Evolutionary conservation across 441 rosid species (phyloP).

Genomic region (Manihot esculenta): DNA sequence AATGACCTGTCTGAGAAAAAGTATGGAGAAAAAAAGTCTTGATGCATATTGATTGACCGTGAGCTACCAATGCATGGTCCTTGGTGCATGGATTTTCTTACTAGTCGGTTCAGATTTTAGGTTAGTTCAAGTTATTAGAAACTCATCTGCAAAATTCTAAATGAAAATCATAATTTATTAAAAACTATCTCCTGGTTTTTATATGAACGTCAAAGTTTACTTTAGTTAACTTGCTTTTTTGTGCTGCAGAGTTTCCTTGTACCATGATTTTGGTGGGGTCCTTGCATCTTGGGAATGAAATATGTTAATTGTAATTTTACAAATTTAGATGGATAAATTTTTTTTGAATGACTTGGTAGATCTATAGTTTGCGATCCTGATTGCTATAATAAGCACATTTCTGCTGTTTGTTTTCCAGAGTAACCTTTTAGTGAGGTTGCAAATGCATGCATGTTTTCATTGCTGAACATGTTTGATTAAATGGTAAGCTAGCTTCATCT

Average conservation of each 20-base stretch:
- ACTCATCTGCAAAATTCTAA: background rate
- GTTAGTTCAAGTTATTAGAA: background rate
- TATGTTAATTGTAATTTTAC: background rate
- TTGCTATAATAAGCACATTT: background rate
- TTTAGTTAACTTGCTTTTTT: background rate
- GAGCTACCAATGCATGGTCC: background rate
- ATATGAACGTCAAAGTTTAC: background rate
- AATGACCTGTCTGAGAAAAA: background rate
- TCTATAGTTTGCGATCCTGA: background rate
- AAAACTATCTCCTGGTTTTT: background rate
- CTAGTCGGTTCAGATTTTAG: background rate
- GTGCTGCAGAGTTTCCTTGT: background rate
- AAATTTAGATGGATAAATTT: background rate
- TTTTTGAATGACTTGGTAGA: background rate
- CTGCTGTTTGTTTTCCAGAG: background rate
- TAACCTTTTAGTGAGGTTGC: background rate
- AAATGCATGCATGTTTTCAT: background rate
- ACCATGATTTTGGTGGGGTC: background rate
- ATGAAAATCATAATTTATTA: background rate
- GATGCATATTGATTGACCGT: background rate
- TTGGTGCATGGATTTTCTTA: background rate
- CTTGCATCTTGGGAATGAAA: conserved; percentile 9
- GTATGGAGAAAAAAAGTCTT: background rate
- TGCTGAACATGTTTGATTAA: background rate
- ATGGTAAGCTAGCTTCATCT: background rate